Evolutionary conservation across 1,284 basidiomycete genomes (phyloP), one percentile per base, ranked within the genome.

Genomic region (Pascua sp.): DNA sequence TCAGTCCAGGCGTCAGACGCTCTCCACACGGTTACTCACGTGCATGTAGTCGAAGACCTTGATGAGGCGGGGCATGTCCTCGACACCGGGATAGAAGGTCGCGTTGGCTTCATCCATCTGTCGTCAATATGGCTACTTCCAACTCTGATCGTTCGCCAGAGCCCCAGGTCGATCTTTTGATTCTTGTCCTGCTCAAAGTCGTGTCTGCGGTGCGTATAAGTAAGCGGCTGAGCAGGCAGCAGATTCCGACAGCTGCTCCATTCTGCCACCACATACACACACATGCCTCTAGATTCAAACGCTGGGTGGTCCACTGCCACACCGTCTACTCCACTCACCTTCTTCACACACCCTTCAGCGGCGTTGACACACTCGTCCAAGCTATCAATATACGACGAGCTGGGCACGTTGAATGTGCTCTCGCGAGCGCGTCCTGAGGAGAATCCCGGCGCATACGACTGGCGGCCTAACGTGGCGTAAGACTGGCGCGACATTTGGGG

Each of bases 351-450:
- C 16, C 41, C 57, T 53, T 77, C 70, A 0, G 76, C 74, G 4
- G 70, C 71, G 32, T 50, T 38, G 5, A 77, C 74, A 47, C 75
- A 77, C 48, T 76, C 71, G 53, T 76, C 75, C 10, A 78, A 51
- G 36, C 16, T 18, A 12, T 38, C 39, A 7, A 49, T 38, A 24
- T 40, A 49, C 38, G 39, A 38, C 15, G 47, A 49, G 16, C 38
- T 41, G 11, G 47, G 47, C 39, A 49, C 47, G n/a, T 49, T 38
- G 38, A 49, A 12, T 4, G n/a, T 18, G 38, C 37, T 32, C 24
- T n/a, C 4, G 36, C 15, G 16, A 49, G 47, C 16, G 47, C 47
- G 47, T 13, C 24, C n/a, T 32, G 24, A 32, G 7, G 24, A 32
- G 7, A 32, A 32, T 4, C 24, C 24, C 24, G 40, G 39, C n/a